phyloP scores from a whole-genome alignment of 768 basidiomycete genomes.

The Podaxis mareebaensis region DNA sequence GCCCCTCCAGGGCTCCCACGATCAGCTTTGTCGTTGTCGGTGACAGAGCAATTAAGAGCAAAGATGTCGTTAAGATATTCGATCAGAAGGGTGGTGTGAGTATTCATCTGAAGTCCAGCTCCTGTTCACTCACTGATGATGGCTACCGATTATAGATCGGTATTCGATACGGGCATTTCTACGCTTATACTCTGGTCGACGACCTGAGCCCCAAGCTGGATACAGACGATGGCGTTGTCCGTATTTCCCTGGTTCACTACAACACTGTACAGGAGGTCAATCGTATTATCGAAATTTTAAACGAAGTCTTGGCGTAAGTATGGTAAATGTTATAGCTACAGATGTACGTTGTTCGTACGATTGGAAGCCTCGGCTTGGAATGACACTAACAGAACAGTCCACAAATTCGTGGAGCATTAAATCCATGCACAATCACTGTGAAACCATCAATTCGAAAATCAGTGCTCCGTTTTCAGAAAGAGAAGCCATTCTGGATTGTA shows the following conservation, averaged over 20 bases:
- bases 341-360: slow-evolving; percentile 44
- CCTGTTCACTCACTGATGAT: background rate
- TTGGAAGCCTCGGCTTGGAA: slow-evolving; percentile 32
- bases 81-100: slow-evolving; percentile 65
- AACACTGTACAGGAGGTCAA: background rate
- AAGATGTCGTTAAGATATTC: slow-evolving; percentile 62
- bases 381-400: slow-evolving; percentile 55
- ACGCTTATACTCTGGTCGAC: slow-evolving; percentile 65
- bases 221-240: slow-evolving; percentile 64
- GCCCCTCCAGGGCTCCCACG: slow-evolving; percentile 58
- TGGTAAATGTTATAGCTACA: slow-evolving; percentile 25
- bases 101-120: slow-evolving; percentile 17
- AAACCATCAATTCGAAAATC: slow-evolving; percentile 39
- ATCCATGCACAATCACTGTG: slow-evolving; percentile 23
- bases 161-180: slow-evolving; percentile 78
- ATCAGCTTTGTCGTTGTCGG: slow-evolving; percentile 72
- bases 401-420: background rate
- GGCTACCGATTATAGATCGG: slow-evolving; percentile 52
- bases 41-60: slow-evolving; percentile 54
- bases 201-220: slow-evolving; percentile 57
- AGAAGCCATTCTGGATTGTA: background rate
- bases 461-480: background rate
- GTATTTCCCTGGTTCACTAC: slow-evolving; percentile 48
- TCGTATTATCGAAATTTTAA: background rate
- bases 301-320: background rate